phyloP scores from a whole-genome alignment of 805 yeast genomes.

The Saturnispora saitoi region DNA sequence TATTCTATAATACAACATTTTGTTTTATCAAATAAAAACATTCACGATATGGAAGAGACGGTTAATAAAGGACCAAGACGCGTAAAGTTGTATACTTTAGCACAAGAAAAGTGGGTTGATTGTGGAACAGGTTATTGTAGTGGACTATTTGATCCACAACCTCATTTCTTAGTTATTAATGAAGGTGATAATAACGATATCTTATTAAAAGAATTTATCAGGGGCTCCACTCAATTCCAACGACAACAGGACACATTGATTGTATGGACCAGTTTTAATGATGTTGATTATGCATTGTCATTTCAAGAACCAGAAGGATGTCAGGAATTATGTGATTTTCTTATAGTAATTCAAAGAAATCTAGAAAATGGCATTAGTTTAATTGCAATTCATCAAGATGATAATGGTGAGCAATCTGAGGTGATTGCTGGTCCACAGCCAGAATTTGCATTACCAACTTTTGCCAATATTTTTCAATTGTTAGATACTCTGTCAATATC shows the following conservation, averaged over 20 bases:
- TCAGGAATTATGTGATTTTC: constrained; percentile 69
- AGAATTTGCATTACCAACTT: constrained; percentile 52
- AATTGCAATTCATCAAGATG: constrained; percentile 50
- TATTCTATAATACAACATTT: too few species aligned
- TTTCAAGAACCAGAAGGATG: constrained; percentile 93
- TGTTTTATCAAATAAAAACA: too few species aligned
- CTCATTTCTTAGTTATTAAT: constrained; percentile 63
- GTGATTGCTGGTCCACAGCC: constrained; percentile 71
- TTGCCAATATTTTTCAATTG: constrained; percentile 43
- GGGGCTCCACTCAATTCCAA: constrained; percentile 75
- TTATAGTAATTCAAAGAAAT: constrained; percentile 53
- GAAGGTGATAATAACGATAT: constrained; percentile 54
- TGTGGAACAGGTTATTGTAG: constrained; percentile 86
- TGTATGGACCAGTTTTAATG: constrained; percentile 79
- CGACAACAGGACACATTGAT: constrained; percentile 90
- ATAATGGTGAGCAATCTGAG: constrained; percentile 54
- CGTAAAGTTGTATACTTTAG: constrained; percentile 83
- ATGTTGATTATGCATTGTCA: constrained; percentile 75
- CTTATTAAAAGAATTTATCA: constrained; percentile 56
- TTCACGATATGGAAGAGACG: constrained; percentile 33
- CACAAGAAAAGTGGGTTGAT: constrained; percentile 81
- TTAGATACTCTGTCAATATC: constrained; percentile 36
- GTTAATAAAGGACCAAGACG: constrained; percentile 26
- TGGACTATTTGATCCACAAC: constrained; percentile 49
- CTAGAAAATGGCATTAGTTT: constrained; percentile 59